Evolutionary conservation across 768 basidiomycete genomes (phyloP).

Genomic region (Coprinellus aureogranulatus): DNA sequence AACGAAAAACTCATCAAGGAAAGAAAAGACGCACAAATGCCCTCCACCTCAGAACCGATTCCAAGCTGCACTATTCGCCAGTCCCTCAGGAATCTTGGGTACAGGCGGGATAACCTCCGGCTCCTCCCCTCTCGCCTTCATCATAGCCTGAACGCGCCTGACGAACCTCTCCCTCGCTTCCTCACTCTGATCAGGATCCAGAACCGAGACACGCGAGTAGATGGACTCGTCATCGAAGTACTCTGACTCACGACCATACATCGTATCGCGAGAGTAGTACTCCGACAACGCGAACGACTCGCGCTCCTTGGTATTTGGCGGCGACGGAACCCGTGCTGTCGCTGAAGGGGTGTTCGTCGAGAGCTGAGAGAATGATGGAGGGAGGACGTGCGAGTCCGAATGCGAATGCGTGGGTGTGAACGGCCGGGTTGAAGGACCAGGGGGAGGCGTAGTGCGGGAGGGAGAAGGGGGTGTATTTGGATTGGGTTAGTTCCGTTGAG

Average conservation of each 20-base stretch:
- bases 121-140: conserved; percentile 32
- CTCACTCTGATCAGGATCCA: conserved; percentile 54
- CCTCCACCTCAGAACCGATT: conserved; percentile 3
- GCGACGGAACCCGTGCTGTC: background rate
- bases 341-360: background rate
- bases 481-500: background rate
- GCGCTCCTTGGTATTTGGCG: conserved; percentile 4
- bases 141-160: conserved; percentile 51
- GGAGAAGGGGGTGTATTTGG: conserved; percentile 62
- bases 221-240: conserved; percentile 28
- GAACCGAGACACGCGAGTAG: conserved; percentile 50
- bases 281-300: background rate
- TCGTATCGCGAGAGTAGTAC: background rate
- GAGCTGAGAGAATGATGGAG: conserved; percentile 8
- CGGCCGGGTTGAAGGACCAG: conserved; percentile 86
- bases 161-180: conserved; percentile 49
- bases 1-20: background rate
- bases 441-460: conserved; percentile 88
- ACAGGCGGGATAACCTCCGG: conserved; percentile 24
- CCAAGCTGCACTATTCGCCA: conserved; percentile 7
- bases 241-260: conserved; percentile 6
- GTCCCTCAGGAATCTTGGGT: conserved; percentile 18
- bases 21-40: background rate
- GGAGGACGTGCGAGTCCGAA: conserved; percentile 1
- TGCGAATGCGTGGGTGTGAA: background rate